Conservation (phyloP, 1,284 basidiomycete genomes). For the Rhodotorula sp. region DNA sequence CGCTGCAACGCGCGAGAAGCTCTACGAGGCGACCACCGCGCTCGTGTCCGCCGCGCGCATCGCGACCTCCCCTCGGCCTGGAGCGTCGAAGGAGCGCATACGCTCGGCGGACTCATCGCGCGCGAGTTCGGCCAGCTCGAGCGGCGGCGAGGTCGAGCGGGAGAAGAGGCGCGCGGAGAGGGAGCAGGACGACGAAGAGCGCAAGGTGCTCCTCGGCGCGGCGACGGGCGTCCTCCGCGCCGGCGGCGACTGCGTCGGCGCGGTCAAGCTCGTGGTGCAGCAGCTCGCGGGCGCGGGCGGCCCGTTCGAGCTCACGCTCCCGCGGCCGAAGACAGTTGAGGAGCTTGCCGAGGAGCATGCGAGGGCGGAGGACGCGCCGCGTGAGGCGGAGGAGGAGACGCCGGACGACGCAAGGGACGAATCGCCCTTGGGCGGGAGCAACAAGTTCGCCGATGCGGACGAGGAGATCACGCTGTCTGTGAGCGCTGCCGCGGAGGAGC, state of each 20-base stretch:
- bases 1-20: constrained; percentile 70
- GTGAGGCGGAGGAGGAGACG: not conserved
- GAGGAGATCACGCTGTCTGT: not conserved
- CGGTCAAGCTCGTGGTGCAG: constrained; percentile 63
- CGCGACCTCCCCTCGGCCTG: constrained; percentile 56
- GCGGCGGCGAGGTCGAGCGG: not conserved
- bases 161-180: not conserved
- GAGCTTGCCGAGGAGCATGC: constrained; percentile 4
- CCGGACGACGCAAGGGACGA: not conserved
- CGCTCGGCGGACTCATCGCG: not conserved
- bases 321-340: constrained; percentile 1
- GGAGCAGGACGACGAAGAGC: constrained; percentile 70
- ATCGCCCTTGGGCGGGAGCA: too few species aligned
- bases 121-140: not conserved
- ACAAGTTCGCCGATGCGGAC: constrained; percentile 14
- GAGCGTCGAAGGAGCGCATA: not conserved
- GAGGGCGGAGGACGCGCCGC: not conserved
- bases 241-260: constrained; percentile 81
- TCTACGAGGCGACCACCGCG: constrained; percentile 82
- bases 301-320: constrained; percentile 19
- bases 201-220: constrained; percentile 70
- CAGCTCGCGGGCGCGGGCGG: not conserved
- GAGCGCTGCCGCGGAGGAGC: not conserved
- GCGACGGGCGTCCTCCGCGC: constrained; percentile 85
- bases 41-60: constrained; percentile 80